phyloP scores from a whole-genome alignment of 176 grass and related monocot genomes.

The Eragrostis nindensis region DNA sequence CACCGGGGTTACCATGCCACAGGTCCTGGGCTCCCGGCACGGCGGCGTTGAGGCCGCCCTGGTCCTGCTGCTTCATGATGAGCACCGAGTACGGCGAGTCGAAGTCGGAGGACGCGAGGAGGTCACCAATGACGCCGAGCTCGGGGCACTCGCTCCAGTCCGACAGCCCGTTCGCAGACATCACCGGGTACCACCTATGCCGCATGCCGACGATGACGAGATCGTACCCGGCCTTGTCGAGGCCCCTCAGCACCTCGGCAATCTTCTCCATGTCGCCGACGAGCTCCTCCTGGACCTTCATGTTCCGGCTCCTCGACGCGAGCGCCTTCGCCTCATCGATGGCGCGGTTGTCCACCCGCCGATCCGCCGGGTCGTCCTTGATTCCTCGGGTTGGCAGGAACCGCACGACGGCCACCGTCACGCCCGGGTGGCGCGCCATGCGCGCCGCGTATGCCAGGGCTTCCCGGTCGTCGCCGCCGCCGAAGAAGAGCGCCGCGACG shows the following conservation, averaged over 20 bases:
- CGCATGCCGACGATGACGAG: constrained; percentile 78
- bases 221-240: constrained; percentile 66
- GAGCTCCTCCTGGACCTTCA: constrained; percentile 59
- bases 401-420: constrained; percentile 56
- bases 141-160: constrained; percentile 87
- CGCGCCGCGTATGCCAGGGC: constrained; percentile 66
- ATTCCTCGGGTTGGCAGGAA: constrained; percentile 60
- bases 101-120: constrained; percentile 77
- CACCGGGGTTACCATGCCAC: constrained; percentile 26
- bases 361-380: constrained; percentile 59
- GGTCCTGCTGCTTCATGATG: constrained; percentile 91
- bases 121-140: constrained; percentile 81
- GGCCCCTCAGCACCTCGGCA: constrained; percentile 48
- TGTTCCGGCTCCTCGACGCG: constrained; percentile 50
- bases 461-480: constrained; percentile 85
- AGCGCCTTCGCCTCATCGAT: constrained; percentile 70
- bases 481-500: constrained; percentile 77
- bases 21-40: constrained; percentile 44
- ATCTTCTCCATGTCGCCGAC: constrained; percentile 81
- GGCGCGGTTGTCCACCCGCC: constrained; percentile 57
- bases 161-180: constrained; percentile 57
- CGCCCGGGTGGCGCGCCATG: constrained; percentile 72
- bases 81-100: constrained; percentile 70
- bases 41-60: constrained; percentile 56
- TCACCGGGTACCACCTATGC: constrained; percentile 69